Evolutionary conservation across 2,329 filamentous ascomycete genomes (phyloP), one percentile per base, ranked within the genome.

Genomic region (Amphichorda felina): DNA sequence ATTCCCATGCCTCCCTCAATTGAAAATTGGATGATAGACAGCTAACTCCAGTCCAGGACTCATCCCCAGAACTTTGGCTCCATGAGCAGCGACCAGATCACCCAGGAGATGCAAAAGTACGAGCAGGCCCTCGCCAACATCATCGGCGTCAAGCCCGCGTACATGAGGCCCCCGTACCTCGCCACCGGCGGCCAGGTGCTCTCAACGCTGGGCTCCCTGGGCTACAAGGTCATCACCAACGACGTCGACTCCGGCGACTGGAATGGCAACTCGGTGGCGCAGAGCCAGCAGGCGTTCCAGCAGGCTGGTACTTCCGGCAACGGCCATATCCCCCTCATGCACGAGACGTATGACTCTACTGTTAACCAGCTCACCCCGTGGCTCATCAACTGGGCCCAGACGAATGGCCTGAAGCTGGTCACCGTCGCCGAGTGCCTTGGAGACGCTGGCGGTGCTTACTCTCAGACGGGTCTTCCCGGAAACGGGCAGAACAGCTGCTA

Each of bases 161-260:
- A 69, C 54, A 58, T 69, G 59, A 62, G 65, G 0, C 65, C 65
- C 5, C 65, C 65, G 0, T 67, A 67, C 51, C 63, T 69, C 30
- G 61, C 61, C 38, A 68, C 64, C 3, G 54, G 62, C 34, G 62
- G 61, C 16, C 49, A 57, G 39, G 57, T 67, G 29, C 51, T 68
- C 33, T 46, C 49, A 14, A 58, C 57, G 11, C 57, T 68, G 56
- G 47, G 46, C 38, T 42, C 54, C 37, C 50, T 77, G 34, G 68
- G 68, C 38, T 77, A 75, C 59, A 72, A 73, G 47, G 64, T 76
- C 46, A 68, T 72, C 45, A 77, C 72, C 45, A 63, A 75, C 46
- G 69, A 78, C 41, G 57, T 79, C 33, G 74, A 79, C 48, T 66
- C 72, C 2, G 67, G 72, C 34, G 75, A 79, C 54, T 78, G 75